Conservation (phyloP, 1,284 basidiomycete genomes). For the Austroboletus rostrupii region DNA sequence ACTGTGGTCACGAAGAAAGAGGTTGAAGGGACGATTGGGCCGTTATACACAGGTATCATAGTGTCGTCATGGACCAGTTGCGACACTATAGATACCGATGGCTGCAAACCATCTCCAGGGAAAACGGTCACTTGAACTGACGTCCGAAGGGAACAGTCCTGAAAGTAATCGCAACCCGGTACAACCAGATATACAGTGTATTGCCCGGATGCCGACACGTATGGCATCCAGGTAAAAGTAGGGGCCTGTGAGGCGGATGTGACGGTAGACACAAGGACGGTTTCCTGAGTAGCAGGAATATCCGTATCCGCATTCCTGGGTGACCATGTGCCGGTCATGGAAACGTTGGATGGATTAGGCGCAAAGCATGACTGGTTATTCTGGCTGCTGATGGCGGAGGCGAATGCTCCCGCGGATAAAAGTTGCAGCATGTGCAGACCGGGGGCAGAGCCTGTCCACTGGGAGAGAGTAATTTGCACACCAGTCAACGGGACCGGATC, state of each 20-base stretch:
- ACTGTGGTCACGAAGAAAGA: slow-evolving; percentile 74
- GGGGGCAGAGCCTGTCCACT: slow-evolving; percentile 73
- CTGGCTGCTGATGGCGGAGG: slow-evolving; percentile 57
- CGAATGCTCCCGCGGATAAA: slow-evolving; percentile 87
- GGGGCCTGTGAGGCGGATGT: slow-evolving; percentile 60
- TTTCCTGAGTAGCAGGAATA: slow-evolving; percentile 77
- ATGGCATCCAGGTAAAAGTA: slow-evolving; percentile 85
- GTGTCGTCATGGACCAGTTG: slow-evolving; percentile 73
- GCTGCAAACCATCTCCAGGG: slow-evolving; percentile 63
- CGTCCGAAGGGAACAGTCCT: slow-evolving; percentile 80
- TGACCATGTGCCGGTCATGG: slow-evolving; percentile 67
- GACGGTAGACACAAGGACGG: slow-evolving; percentile 70
- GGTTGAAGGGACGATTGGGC: slow-evolving; percentile 73
- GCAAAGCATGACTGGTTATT: slow-evolving; percentile 76
- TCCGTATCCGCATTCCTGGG: slow-evolving; percentile 59
- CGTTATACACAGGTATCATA: slow-evolving; percentile 69
- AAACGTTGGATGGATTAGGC: slow-evolving; percentile 61
- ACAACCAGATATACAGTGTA: slow-evolving; percentile 85
- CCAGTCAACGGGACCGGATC: slow-evolving; percentile 69
- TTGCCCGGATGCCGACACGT: slow-evolving; percentile 81
- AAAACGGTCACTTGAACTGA: slow-evolving; percentile 82
- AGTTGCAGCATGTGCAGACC: slow-evolving; percentile 89
- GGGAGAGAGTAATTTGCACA: slow-evolving; percentile 76
- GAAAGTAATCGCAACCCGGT: slow-evolving; percentile 81
- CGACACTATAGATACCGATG: slow-evolving; percentile 66